Evolutionary conservation across 1,284 basidiomycete species (phyloP), one percentile per base, ranked within the genome.

Genomic region (Abortiporus biennis): DNA sequence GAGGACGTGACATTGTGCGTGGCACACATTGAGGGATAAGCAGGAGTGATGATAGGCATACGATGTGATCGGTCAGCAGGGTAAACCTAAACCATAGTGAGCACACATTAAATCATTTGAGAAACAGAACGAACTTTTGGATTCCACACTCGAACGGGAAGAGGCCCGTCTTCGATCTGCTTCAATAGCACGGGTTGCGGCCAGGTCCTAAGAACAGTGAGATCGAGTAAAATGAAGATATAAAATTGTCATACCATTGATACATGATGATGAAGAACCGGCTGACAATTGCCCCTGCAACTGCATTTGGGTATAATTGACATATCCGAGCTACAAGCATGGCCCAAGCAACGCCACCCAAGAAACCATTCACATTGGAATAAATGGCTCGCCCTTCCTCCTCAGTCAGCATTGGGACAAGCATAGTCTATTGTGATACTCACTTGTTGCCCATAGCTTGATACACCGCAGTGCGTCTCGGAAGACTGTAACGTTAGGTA

Each of bases 41-140:
- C 94, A 3, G 96, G 96, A 1, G 96, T 99, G 57, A 99, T 99
- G 60, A 99, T 98, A n/a, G 96, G 96, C 96, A 99, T 99, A 47
- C 92, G 80, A 67, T 99, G 96, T 25, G 87, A 78, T 47, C 91
- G 78, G 65, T 99, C 96, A 48, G 83, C 78, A 1, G 93, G 91
- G 64, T 98, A 98, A 40, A 98, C 68, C 88, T 94, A 31, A 1
- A 27, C 3, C 12, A 11, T 23, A n/a, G n/a, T 25, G 37, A 43
- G 29, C 22, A 4, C 12, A 21, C 21, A 29, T n/a, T 29, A n/a
- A 29, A 29, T n/a, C 8, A 29, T 29, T 9, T 21, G 17, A 5
- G 15, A 5, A 11, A 6, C 12, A 17, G 8, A n/a, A 38, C 66
- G 19, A 54, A 89, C 91, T 68, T 88, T 92, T 1, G 96, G 96